A percentile compares a stretch with the other conserved stretches of the same genome.
Conservation (phyloP, 331 rosid species). For the Quercus tomentella region DNA sequence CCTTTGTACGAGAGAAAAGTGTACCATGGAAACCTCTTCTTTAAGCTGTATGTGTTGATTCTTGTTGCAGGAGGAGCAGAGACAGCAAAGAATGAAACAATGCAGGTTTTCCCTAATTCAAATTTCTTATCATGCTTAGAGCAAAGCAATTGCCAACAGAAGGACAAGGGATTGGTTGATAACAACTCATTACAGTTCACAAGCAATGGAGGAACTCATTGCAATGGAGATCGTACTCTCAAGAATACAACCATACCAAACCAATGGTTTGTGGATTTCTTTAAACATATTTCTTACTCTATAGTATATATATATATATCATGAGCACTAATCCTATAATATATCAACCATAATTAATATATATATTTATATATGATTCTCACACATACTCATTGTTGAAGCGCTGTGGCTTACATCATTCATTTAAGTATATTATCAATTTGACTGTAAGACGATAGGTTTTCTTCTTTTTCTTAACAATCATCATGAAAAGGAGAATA, state of each 20-base stretch:
- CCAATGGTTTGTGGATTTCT: slow-evolving; percentile 29
- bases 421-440: no score
- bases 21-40: not conserved
- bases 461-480: not conserved
- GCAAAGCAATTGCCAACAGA: slow-evolving; percentile 7
- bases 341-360: no score
- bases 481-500: not conserved
- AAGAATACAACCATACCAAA: slow-evolving; percentile 5
- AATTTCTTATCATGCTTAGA: slow-evolving; percentile 1
- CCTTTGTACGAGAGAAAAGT: no score
- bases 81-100: slow-evolving; percentile 27
- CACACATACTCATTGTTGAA: no score
- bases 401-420: no score
- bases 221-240: slow-evolving; percentile 18
- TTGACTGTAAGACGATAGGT: not conserved
- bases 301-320: not conserved
- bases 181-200: not conserved
- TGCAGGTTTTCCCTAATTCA: not conserved
- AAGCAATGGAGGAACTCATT: not conserved
- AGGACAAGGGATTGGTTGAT: not conserved
- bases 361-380: no score
- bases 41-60: not conserved
- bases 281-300: not conserved
- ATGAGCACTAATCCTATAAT: not conserved
- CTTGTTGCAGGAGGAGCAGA: slow-evolving; percentile 14